Evolutionary conservation across 768 basidiomycete species (phyloP).

Genomic region (Podaxis mareebaensis): DNA sequence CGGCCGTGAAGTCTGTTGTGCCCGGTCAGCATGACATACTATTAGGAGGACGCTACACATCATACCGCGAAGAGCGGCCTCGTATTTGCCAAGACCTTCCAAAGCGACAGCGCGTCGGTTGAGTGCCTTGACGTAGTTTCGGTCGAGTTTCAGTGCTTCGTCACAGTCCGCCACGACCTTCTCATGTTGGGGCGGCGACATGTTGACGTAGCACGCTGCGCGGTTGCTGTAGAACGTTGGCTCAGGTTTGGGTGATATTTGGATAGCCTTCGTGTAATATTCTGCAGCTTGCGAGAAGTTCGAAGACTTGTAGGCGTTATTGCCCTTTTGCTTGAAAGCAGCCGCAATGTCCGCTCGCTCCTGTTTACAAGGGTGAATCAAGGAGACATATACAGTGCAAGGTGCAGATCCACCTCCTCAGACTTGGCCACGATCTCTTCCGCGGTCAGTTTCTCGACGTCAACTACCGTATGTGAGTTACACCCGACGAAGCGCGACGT

Average conservation of each 20-base stretch:
- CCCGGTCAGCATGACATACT: neutral
- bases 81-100: slow-evolving; percentile 71
- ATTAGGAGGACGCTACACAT: neutral
- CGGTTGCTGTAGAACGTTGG: slow-evolving; percentile 97
- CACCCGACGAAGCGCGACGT: neutral
- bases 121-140: slow-evolving; percentile 84
- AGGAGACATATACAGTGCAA: slow-evolving; percentile 7
- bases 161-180: slow-evolving; percentile 88
- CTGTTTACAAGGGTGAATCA: slow-evolving; percentile 32
- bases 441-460: slow-evolving; percentile 47
- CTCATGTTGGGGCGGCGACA: slow-evolving; percentile 81
- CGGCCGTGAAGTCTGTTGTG: slow-evolving; percentile 86
- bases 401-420: slow-evolving; percentile 46
- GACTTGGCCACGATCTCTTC: slow-evolving; percentile 62
- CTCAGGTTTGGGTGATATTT: slow-evolving; percentile 74
- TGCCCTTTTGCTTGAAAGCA: slow-evolving; percentile 70
- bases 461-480: slow-evolving; percentile 19
- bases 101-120: slow-evolving; percentile 87
- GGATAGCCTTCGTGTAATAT: slow-evolving; percentile 75
- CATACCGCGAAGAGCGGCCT: slow-evolving; percentile 81
- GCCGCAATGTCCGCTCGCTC: slow-evolving; percentile 66
- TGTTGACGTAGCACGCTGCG: slow-evolving; percentile 95
- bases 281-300: slow-evolving; percentile 61
- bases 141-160: slow-evolving; percentile 80
- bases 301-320: slow-evolving; percentile 64